A percentile compares a stretch with the other conserved stretches of the same genome.
Conservation (phyloP, 2,329 filamentous ascomycete genomes). For the Alternaria dauci region DNA sequence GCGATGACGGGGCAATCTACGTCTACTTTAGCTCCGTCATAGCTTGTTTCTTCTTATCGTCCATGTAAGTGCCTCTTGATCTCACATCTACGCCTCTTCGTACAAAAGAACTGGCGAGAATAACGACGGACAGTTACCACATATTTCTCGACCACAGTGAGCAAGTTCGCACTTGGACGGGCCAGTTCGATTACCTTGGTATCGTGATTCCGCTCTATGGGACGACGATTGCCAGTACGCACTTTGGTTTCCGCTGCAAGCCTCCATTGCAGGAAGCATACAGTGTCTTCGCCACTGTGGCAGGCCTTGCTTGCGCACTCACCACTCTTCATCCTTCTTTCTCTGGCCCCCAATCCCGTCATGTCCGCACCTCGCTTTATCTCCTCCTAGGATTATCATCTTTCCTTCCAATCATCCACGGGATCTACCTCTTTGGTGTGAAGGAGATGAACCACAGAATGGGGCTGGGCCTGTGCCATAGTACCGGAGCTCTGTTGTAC, state of each 20-base stretch:
- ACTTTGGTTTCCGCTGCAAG: constrained; percentile 58
- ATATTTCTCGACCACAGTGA: constrained; percentile 82
- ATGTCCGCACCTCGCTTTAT: constrained; percentile 54
- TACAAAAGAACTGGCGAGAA: background rate
- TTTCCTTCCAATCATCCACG: constrained; percentile 54
- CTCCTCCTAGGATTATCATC: constrained; percentile 54
- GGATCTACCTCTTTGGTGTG: constrained; percentile 42
- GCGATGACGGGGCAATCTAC: constrained; percentile 9
- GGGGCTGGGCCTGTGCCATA: constrained; percentile 52
- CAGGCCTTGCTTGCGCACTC: constrained; percentile 45
- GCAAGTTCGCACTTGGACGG: constrained; percentile 77
- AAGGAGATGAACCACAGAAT: constrained; percentile 48
- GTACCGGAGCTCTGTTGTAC: constrained; percentile 22
- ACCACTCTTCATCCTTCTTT: constrained; percentile 47
- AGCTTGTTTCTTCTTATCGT: constrained; percentile 17
- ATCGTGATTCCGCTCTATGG: constrained; percentile 76
- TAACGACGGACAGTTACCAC: constrained; percentile 68
- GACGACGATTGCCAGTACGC: constrained; percentile 81
- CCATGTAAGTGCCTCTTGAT: constrained; percentile 42
- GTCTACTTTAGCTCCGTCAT: constrained; percentile 14
- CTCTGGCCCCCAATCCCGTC: constrained; percentile 37
- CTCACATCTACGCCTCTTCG: background rate
- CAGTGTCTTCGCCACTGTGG: constrained; percentile 41
- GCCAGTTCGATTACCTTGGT: constrained; percentile 89
- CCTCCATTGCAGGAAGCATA: constrained; percentile 46